Evolutionary conservation across 306 rosid species (phyloP), one percentile per base, ranked within the genome.

Genomic region (Betula pendula): DNA sequence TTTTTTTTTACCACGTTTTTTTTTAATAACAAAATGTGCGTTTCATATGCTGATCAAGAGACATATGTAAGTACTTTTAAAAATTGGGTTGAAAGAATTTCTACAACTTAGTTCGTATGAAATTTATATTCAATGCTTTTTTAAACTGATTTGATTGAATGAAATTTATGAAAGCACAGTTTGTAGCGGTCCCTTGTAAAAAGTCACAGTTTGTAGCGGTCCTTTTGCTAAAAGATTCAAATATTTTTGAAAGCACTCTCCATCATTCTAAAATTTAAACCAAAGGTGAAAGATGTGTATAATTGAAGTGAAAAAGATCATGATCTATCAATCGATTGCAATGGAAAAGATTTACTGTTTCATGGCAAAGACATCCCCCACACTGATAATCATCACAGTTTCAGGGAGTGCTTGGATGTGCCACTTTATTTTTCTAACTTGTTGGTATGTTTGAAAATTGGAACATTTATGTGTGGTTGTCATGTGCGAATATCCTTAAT

Each of bases 251-350:
- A n/a, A n/a, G n/a, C n/a, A n/a, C n/a, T n/a, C n/a, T n/a, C n/a
- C n/a, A n/a, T n/a, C n/a, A n/a, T n/a, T n/a, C n/a, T n/a, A n/a
- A n/a, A n/a, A 77, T 76, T 84, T 86, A 82, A 78, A 82, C 49
- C 81, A 86, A 81, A 80, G 86, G 47, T 80, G 77, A 85, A 82
- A 77, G 66, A 70, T 76, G 76, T 44, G 17, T 31, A 60, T 79
- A 74, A 79, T 77, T 77, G 81, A 76, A 75, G 84, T 65, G 79
- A 85, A 56, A 86, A 79, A 87, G 84, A 85, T 83, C 86, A 88
- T 92, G 87, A 92, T 89, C 86, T 79, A 80, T 92, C 95, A 88
- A 89, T 90, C 93, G 84, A 78, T 27, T 78, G 82, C 80, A 85
- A 83, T 68, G 71, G 81, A 82, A 88, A 87, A 84, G 87, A 82